These are phyloP conservation scores for Vitis rotundifolia DNA, from an alignment of 164 flowering plant species.

Conservation along the genomic window DNA sequence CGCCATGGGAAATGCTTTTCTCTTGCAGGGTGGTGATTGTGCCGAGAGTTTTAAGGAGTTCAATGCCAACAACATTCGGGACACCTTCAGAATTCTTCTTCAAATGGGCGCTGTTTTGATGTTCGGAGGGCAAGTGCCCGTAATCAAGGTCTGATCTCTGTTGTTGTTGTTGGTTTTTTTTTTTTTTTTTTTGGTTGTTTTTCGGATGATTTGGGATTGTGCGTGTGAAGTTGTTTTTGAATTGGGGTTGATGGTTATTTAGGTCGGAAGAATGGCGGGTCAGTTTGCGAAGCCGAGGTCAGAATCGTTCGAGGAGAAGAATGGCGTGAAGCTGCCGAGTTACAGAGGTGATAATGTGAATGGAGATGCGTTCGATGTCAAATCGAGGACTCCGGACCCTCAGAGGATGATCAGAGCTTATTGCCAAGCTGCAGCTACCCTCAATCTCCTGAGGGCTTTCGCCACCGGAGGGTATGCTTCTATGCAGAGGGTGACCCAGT, in stretches of 20 bases:
- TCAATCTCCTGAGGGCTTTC: slow-evolving; percentile 84
- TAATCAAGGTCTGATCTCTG: slow-evolving; percentile 55
- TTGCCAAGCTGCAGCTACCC: slow-evolving; percentile 82
- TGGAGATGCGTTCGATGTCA: slow-evolving; percentile 75
- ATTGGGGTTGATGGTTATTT: slow-evolving; percentile 3
- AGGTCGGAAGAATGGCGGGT: slow-evolving; percentile 99
- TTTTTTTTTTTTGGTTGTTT: neutral
- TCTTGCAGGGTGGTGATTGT: slow-evolving; percentile 89
- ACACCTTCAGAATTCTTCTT: slow-evolving; percentile 79
- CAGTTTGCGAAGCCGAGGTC: slow-evolving; percentile 97
- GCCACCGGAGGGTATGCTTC: slow-evolving; percentile 98
- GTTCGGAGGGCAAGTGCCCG: slow-evolving; percentile 91
- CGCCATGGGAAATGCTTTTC: slow-evolving; percentile 78
- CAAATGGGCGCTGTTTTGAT: slow-evolving; percentile 88
- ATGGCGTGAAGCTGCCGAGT: slow-evolving; percentile 90
- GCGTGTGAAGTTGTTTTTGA: too few relatives aligned
- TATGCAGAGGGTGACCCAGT: slow-evolving; percentile 90
- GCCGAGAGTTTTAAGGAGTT: slow-evolving; percentile 97
- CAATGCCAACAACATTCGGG: slow-evolving; percentile 81
- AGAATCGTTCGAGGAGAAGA: slow-evolving; percentile 71
- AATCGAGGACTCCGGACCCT: slow-evolving; percentile 81
- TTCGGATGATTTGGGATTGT: too few relatives aligned
- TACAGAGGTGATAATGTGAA: slow-evolving; percentile 91
- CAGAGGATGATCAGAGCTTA: slow-evolving; percentile 89
- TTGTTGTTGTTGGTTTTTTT: neutral